A percentile compares a stretch with the other conserved stretches of the same genome.
Evolutionary conservation across 192 early-diverging fungal genomes (phyloP).

Genomic region (Rhizophagus prolifer): DNA sequence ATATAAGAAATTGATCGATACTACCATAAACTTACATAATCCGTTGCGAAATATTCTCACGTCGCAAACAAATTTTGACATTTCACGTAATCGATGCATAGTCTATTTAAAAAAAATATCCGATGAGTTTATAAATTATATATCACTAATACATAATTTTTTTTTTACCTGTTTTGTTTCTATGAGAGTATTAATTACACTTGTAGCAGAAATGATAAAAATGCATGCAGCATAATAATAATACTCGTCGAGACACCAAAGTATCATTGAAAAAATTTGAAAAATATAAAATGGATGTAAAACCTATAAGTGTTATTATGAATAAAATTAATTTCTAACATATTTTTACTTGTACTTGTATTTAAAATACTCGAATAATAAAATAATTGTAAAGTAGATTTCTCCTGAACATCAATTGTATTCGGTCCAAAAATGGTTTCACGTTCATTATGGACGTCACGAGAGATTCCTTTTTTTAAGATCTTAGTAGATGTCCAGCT

Average conservation of each 20-base stretch:
- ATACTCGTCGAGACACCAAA: slow-evolving; percentile 91
- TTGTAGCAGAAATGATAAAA: slow-evolving; percentile 78
- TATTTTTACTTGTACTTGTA: background rate
- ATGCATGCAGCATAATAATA: slow-evolving; percentile 95
- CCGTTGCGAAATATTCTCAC: slow-evolving; percentile 72
- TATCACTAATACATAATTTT: slow-evolving; percentile 24
- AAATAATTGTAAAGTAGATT: slow-evolving; percentile 57
- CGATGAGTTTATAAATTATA: slow-evolving; percentile 35
- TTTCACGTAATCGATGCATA: slow-evolving; percentile 70
- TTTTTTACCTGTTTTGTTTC: slow-evolving; percentile 64
- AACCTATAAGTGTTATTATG: slow-evolving; percentile 33
- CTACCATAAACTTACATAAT: slow-evolving; percentile 46
- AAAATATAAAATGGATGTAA: slow-evolving; percentile 85
- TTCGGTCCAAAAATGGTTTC: slow-evolving; percentile 71
- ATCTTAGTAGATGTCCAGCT: slow-evolving; percentile 44
- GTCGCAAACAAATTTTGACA: slow-evolving; percentile 85
- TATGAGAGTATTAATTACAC: slow-evolving; percentile 74
- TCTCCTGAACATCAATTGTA: slow-evolving; percentile 70
- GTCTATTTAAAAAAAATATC: slow-evolving; percentile 45
- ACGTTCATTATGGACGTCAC: slow-evolving; percentile 56
- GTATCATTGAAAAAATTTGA: slow-evolving; percentile 70
- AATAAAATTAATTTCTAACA: background rate
- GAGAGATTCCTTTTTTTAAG: slow-evolving; percentile 52
- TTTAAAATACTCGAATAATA: background rate
- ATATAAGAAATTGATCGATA: slow-evolving; percentile 40